phyloP scores from a whole-genome alignment of 768 basidiomycete genomes.

The Kwoniella botswanensis region DNA sequence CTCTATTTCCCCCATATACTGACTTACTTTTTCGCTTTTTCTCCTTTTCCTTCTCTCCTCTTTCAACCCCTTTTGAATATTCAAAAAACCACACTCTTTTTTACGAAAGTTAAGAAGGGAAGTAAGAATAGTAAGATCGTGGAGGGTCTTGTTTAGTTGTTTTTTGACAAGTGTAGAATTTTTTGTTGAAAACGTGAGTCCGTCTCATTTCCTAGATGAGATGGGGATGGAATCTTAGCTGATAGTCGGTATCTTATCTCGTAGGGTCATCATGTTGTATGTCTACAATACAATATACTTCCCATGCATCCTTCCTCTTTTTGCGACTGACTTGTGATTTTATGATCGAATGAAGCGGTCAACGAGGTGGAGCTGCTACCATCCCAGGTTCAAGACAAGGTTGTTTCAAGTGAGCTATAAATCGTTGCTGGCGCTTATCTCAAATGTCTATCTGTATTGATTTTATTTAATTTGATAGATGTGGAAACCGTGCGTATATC shows the following conservation, averaged over 20 bases:
- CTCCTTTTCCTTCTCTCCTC: neutral
- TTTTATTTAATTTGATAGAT: conserved; percentile 62
- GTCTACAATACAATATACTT: conserved; percentile 11
- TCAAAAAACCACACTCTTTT: conserved; percentile 7
- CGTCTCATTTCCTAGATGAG: neutral
- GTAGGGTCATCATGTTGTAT: conserved; percentile 43
- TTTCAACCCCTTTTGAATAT: neutral
- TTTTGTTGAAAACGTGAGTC: conserved; percentile 17
- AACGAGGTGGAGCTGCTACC: conserved; percentile 31
- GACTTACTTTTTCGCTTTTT: neutral
- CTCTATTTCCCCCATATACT: neutral
- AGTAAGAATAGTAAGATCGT: conserved; percentile 11
- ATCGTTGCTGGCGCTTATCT: neutral
- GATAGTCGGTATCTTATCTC: neutral
- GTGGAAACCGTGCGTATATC: conserved; percentile 74
- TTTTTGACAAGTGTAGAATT: conserved; percentile 15
- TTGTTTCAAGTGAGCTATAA: conserved; percentile 48
- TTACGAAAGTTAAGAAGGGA: conserved; percentile 17
- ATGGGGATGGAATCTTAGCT: neutral
- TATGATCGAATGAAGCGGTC: conserved; percentile 6
- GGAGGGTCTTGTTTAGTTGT: conserved; percentile 17
- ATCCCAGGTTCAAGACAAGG: conserved; percentile 53
- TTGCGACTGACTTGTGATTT: neutral
- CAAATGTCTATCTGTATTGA: neutral
- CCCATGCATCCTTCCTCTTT: neutral